Base-by-base conservation (phyloP, 2,329 filamentous ascomycete species). In the Kalmusia sp. region DNA sequence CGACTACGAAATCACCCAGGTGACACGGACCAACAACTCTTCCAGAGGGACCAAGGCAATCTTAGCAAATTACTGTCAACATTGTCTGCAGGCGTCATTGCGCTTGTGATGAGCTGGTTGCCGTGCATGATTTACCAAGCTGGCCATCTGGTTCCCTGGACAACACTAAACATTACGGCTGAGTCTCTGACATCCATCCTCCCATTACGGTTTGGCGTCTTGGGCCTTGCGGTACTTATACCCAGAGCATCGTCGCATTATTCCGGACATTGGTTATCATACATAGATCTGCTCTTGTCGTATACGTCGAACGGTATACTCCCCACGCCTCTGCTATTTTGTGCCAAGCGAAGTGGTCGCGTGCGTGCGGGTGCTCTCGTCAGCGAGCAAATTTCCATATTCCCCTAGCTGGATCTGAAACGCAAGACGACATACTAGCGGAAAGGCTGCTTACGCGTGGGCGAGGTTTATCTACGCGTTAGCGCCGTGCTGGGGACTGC, bases 61-160 rank as follows among this genome's bases (percentile, higher is more conserved):
- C 61, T 70, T 66, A 62, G 63, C 59, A 72, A 57, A 73, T 72
- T 72, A 43, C 64, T 51, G 40, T 59, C 41, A 58, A 66, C 64
- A 59, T 67, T 58, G 57, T 65, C 61, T 58, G 50, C 58, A 51
- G 28, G 31, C 46, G 30, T 48, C 49, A 24, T 19, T 28, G 44
- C 47, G 44, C 33, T 34, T 49, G 51, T 54, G 61, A 65, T 58
- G 49, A 54, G 27, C 28, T 46, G 38, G 38, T 25, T 19, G 17
- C 24, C 33, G 24, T 33, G 35, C 49, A 25, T 30, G 35, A 51
- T 52, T 54, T 60, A 44, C 52, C 55, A 55, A 34, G 51, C 47
- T 49, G 58, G 56, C 52, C 54, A 46, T 45, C n/a, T 55, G 47
- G 54, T 51, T 28, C 40, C 38, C 25, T 19, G 25, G 37, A 27